A percentile compares a stretch with the other conserved stretches of the same genome.
Conservation (phyloP, 2,329 filamentous ascomycete species). For the Colletotrichum gloeosporioides region DNA sequence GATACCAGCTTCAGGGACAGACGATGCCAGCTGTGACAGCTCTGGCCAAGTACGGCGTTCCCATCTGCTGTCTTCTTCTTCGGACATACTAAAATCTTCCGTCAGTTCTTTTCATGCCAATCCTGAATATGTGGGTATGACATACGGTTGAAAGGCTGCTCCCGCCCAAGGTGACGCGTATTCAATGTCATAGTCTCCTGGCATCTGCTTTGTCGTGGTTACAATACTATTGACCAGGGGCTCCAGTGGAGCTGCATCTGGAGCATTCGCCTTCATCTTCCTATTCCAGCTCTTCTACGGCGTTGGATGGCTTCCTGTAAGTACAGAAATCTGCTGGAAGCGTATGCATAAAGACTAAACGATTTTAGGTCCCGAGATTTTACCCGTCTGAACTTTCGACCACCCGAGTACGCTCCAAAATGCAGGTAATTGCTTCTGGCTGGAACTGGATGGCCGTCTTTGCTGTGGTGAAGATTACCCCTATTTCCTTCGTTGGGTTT, state of each 20-base stretch:
- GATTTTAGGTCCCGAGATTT: neutral
- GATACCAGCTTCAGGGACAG: conserved; percentile 74
- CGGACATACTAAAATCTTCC: conserved; percentile 34
- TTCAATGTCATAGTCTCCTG: conserved; percentile 83
- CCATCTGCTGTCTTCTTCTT: conserved; percentile 45
- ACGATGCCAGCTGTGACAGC: conserved; percentile 57
- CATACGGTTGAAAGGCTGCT: conserved; percentile 74
- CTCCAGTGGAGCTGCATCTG: conserved; percentile 37
- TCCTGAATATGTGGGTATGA: conserved; percentile 7
- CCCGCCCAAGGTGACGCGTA: conserved; percentile 85
- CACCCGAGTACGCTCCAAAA: neutral
- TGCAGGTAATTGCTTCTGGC: neutral
- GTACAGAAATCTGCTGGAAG: neutral
- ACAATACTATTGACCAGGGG: conserved; percentile 41
- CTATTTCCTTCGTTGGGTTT: neutral
- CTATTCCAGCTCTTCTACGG: conserved; percentile 38
- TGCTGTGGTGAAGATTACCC: neutral
- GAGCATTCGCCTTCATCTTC: conserved; percentile 47
- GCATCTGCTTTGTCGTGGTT: conserved; percentile 64
- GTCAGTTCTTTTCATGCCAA: neutral
- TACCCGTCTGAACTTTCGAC: neutral
- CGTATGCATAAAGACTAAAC: neutral
- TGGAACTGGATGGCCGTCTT: neutral
- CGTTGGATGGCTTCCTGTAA: neutral
- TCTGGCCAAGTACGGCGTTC: conserved; percentile 65